phyloP scores from a whole-genome alignment of 1,284 basidiomycete genomes.

The Leccinum fallax region DNA sequence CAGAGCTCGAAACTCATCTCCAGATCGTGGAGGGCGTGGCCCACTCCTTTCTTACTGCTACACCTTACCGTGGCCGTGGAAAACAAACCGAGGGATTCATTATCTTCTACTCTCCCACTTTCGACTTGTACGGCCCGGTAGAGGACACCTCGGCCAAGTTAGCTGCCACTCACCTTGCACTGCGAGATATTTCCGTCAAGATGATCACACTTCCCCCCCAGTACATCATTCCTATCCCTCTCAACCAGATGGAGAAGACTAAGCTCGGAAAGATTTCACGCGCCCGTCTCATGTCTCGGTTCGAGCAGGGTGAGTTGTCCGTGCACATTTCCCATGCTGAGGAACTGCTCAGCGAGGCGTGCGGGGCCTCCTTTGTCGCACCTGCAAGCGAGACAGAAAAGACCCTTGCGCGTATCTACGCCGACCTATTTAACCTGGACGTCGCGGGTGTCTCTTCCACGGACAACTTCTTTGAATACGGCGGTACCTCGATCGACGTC shows the following conservation, averaged over 20 bases:
- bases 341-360: slow-evolving; percentile 17
- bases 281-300: slow-evolving; percentile 21
- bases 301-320: slow-evolving; percentile 25
- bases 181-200: slow-evolving; percentile 25
- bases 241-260: slow-evolving; percentile 30
- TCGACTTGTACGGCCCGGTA: slow-evolving; percentile 13
- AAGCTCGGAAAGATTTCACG: slow-evolving; percentile 29
- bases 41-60: slow-evolving; percentile 37
- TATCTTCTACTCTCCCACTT: slow-evolving; percentile 29
- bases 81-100: slow-evolving; percentile 30
- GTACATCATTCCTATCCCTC: slow-evolving; percentile 23
- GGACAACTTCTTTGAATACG: slow-evolving; percentile 34
- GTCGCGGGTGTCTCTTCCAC: slow-evolving; percentile 22
- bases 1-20: slow-evolving; percentile 42
- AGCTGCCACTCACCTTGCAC: slow-evolving; percentile 18
- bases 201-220: slow-evolving; percentile 31
- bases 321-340: slow-evolving; percentile 23
- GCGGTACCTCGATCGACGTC: slow-evolving; percentile 32
- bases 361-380: slow-evolving; percentile 19
- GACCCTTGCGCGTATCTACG: slow-evolving; percentile 23
- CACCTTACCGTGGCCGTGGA: slow-evolving; percentile 29
- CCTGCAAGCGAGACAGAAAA: slow-evolving; percentile 24
- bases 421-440: slow-evolving; percentile 26
- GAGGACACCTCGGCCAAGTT: slow-evolving; percentile 21
- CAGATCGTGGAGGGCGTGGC: slow-evolving; percentile 39